Evolutionary conservation across 2,329 filamentous ascomycete species (phyloP).

Genomic region (Fusarium sororula): DNA sequence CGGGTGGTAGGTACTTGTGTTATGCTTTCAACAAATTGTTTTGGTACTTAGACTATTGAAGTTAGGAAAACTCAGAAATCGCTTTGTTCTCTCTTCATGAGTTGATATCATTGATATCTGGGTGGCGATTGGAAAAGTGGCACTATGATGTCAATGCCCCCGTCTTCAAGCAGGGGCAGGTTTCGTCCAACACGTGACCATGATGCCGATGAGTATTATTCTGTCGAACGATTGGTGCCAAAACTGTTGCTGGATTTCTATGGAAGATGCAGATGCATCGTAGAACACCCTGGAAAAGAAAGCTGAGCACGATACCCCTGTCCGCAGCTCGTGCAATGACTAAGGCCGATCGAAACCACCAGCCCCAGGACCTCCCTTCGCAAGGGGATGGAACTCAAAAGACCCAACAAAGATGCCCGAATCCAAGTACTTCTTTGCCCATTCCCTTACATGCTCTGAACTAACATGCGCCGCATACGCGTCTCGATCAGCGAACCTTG

Average conservation of each 20-base stretch:
- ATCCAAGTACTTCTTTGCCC: slow-evolving; percentile 8
- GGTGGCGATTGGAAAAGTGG: slow-evolving; percentile 1
- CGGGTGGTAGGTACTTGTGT: rapidly evolving
- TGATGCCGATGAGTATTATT: neutral
- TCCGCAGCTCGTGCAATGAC: neutral
- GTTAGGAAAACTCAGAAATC: rapidly evolving
- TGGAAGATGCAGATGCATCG: neutral
- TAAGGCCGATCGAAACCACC: slow-evolving; percentile 13
- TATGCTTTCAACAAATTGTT: rapidly evolving
- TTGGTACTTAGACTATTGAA: neutral
- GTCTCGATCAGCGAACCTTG: neutral
- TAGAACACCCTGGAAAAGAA: neutral
- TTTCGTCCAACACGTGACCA: neutral
- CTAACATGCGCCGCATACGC: slow-evolving; percentile 1
- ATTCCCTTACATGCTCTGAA: slow-evolving; percentile 8
- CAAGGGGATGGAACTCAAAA: slow-evolving; percentile 5
- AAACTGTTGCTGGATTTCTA: neutral
- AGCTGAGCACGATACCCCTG: neutral
- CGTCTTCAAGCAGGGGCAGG: neutral
- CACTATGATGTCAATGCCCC: neutral
- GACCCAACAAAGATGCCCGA: slow-evolving; percentile 13
- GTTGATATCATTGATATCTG: neutral
- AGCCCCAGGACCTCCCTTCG: neutral
- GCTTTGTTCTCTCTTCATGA: neutral
- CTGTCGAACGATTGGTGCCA: neutral